These are phyloP conservation scores for Dactylorhiza incarnata DNA, from an alignment of 106 monocot genomes.

Conservation along the genomic window DNA sequence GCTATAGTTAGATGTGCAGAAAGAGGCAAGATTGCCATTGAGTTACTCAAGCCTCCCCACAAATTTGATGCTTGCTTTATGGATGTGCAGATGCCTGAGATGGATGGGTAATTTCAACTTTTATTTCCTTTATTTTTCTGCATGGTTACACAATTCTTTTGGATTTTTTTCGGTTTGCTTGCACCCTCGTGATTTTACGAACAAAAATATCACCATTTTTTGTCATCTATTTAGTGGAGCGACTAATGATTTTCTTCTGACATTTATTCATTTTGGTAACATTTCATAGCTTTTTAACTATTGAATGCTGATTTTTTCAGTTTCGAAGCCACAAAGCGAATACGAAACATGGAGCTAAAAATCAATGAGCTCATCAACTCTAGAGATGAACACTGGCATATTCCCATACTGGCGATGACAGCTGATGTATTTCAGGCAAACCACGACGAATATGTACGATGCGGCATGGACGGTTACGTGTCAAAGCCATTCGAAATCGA, in stretches of 20 bases:
- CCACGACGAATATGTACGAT: conserved; percentile 55
- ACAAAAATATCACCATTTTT: no score
- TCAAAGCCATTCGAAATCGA: conserved; percentile 90
- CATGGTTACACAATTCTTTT: neutral
- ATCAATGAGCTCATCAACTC: conserved; percentile 27
- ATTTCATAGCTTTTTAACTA: neutral
- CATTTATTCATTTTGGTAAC: neutral
- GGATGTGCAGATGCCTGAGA: conserved; percentile 97
- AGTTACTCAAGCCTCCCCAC: conserved; percentile 58
- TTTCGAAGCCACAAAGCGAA: conserved; percentile 67
- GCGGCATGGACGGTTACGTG: conserved; percentile 89
- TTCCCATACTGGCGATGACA: conserved; percentile 90
- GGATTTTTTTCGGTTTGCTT: neutral
- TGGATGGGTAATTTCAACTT: conserved; percentile 62
- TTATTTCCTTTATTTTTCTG: neutral
- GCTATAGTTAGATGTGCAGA: conserved; percentile 68
- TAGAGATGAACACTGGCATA: conserved; percentile 41
- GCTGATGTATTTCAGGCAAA: conserved; percentile 94
- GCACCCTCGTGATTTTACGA: neutral
- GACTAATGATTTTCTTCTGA: neutral
- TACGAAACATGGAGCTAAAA: conserved; percentile 40
- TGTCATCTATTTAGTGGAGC: no score
- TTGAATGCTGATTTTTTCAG: conserved; percentile 20
- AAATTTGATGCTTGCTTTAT: conserved; percentile 84
- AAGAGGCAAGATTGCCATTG: conserved; percentile 65